Evolutionary conservation across 2,329 filamentous ascomycete genomes (phyloP).

Genomic region (Ilyonectria destructans): DNA sequence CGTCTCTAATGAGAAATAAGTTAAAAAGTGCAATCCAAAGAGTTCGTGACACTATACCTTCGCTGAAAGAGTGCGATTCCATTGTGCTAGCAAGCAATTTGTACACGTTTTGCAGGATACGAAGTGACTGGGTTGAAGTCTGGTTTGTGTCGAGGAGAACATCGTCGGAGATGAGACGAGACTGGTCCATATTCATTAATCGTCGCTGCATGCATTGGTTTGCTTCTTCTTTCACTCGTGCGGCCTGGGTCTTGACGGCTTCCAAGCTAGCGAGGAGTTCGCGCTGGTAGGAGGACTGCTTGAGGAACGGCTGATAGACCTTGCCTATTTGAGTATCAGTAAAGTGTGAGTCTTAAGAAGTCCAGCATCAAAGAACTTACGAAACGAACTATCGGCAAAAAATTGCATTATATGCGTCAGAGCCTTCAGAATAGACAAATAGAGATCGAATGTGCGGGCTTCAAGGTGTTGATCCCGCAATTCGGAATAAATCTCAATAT

Average conservation of each 20-base stretch:
- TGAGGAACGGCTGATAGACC: background rate
- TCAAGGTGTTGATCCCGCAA: constrained; percentile 30
- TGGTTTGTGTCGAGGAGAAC: constrained; percentile 4
- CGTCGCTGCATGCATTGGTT: background rate
- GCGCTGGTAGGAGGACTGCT: constrained; percentile 18
- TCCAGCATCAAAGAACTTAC: background rate
- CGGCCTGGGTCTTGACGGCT: background rate
- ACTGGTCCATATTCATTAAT: constrained; percentile 6
- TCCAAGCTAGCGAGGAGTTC: background rate
- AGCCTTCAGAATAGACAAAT: constrained; percentile 19
- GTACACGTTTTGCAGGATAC: constrained; percentile 3
- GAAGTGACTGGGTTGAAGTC: background rate
- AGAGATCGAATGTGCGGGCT: constrained; percentile 28
- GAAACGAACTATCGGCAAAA: constrained; percentile 27
- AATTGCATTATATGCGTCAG: constrained; percentile 35
- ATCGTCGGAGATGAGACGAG: background rate
- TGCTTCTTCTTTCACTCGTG: constrained; percentile 4
- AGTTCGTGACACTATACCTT: background rate
- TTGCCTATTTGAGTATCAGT: background rate
- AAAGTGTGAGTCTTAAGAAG: background rate
- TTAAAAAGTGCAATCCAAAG: background rate
- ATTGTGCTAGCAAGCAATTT: background rate
- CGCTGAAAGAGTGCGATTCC: background rate
- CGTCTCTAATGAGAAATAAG: background rate
- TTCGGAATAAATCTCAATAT: constrained; percentile 30